Evolutionary conservation across 495 filamentous ascomycete genomes (phyloP), one percentile per base, ranked within the genome.

Genomic region (Cudoniella acicularis): DNA sequence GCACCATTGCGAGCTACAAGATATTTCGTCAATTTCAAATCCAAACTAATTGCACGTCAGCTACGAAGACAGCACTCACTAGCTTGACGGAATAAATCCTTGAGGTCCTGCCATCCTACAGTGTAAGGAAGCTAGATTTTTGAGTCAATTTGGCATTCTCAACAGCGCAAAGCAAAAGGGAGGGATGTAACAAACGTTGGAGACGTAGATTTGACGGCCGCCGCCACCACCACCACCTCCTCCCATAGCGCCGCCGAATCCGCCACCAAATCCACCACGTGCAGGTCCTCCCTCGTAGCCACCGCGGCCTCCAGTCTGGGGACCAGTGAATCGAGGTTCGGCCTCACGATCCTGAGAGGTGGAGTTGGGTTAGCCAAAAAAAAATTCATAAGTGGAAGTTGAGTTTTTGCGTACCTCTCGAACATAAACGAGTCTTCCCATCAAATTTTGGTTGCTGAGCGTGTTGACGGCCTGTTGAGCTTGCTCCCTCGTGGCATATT

Each of bases 401-500:
- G 41, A 55, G 54, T 23, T 46, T 52, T 22, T 42, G 73, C 80
- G 71, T 86, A 95, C 93, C 82, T 98, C 94, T 70, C 94, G 90
- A 72, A 98, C 94, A 71, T 98, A 98, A 67, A 98, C 91, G 48
- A 98, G 88, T 75, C 94, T 85, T 50, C 94, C 94, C 92, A 97
- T 97, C 52, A 98, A 79, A 70, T 92, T 96, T 75, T 96, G 92
- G 77, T 98, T 98, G 84, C 92, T 96, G 78, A 98, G 92, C 69
- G 90, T 93, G 77, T 87, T 90, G 79, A 98, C 93, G 64, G 94
- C 94, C 74, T 91, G 86, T 75, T 98, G 95, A 68, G 94, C 94
- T 88, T 98, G 91, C 69, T 98, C 95, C 85, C 92, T 90, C 64
- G 93, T 96, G 65, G 94, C 94, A 85, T 98, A 98, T 87, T 98